phyloP scores from a whole-genome alignment of 2,329 filamentous ascomycete genomes.

The Neonectria punicea region DNA sequence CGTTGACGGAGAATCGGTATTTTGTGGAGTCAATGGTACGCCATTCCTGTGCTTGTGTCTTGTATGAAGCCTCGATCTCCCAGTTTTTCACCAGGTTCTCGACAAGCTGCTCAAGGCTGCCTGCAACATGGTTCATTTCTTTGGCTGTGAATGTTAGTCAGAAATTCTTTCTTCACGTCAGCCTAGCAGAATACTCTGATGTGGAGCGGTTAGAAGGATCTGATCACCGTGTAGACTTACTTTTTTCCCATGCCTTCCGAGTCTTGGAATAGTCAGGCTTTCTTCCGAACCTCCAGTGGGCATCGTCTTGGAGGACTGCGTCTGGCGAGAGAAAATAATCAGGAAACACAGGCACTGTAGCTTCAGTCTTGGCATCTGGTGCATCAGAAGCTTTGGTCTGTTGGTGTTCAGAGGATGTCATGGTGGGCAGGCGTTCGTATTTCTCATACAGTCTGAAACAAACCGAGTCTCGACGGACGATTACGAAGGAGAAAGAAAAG shows the following conservation, averaged over 20 bases:
- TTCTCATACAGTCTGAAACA: not conserved
- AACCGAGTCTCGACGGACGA: not conserved
- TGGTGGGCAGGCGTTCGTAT: not conserved
- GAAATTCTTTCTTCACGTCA: too few species aligned
- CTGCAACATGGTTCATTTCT: constrained; percentile 62
- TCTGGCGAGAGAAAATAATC: constrained; percentile 17
- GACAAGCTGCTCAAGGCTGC: constrained; percentile 68
- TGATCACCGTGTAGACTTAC: constrained; percentile 52
- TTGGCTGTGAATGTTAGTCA: constrained; percentile 58
- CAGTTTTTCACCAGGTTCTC: constrained; percentile 79
- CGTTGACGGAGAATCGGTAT: constrained; percentile 74
- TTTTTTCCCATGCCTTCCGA: constrained; percentile 66
- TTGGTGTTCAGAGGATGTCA: not conserved
- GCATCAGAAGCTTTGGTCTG: not conserved
- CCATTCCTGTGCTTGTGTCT: constrained; percentile 70
- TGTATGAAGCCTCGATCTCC: constrained; percentile 78
- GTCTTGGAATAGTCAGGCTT: constrained; percentile 72
- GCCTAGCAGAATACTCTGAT: not conserved
- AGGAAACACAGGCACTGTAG: constrained; percentile 47
- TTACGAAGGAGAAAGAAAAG: too few species aligned
- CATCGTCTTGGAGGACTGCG: constrained; percentile 22
- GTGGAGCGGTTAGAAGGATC: not conserved
- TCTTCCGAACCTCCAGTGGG: constrained; percentile 20
- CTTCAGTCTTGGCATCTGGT: not conserved
- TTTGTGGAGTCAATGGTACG: constrained; percentile 69